Conservation (phyloP, 2,329 filamentous ascomycete genomes). For the Madurella mycetomatis region DNA sequence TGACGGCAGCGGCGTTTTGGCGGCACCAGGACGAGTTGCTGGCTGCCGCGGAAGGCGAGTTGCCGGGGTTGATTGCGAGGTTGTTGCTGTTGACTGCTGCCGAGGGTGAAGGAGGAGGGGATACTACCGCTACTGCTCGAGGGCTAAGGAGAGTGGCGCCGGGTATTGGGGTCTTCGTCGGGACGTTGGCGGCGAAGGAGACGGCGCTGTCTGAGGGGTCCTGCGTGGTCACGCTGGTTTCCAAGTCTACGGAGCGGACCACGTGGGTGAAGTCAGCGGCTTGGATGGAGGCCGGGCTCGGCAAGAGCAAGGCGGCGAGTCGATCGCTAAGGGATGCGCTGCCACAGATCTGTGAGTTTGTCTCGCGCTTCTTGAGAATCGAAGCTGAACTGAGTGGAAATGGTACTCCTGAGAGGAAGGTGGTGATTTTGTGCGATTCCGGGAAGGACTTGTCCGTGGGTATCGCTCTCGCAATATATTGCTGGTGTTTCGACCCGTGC, state of each 20-base stretch:
- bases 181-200: conserved; percentile 29
- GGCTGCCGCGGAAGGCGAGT: conserved; percentile 59
- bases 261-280: conserved; percentile 36
- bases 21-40: conserved; percentile 57
- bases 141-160: conserved; percentile 33
- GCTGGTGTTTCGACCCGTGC: conserved; percentile 63
- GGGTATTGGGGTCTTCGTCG: conserved; percentile 33
- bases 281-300: conserved; percentile 58
- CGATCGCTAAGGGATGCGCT: conserved; percentile 75
- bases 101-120: conserved; percentile 2
- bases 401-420: conserved; percentile 13
- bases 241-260: conserved; percentile 42
- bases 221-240: conserved; percentile 42
- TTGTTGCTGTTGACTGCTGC: conserved; percentile 36
- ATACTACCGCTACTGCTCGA: conserved; percentile 10
- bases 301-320: conserved; percentile 71
- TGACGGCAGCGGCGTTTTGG: conserved; percentile 82
- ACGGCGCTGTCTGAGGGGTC: conserved; percentile 9
- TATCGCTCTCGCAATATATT: conserved; percentile 69
- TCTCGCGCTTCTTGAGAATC: conserved; percentile 35
- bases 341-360: conserved; percentile 56
- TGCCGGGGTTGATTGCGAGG: conserved; percentile 45
- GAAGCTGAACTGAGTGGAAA: neutral
- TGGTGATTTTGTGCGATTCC: conserved; percentile 66
- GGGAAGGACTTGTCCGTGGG: conserved; percentile 80